Percentiles rank a stretch among this genome's conserved stretches.
These are phyloP conservation scores for Ceratopteris richardii DNA, from an alignment of 75 land plant genomes.

Conservation along the genomic window DNA sequence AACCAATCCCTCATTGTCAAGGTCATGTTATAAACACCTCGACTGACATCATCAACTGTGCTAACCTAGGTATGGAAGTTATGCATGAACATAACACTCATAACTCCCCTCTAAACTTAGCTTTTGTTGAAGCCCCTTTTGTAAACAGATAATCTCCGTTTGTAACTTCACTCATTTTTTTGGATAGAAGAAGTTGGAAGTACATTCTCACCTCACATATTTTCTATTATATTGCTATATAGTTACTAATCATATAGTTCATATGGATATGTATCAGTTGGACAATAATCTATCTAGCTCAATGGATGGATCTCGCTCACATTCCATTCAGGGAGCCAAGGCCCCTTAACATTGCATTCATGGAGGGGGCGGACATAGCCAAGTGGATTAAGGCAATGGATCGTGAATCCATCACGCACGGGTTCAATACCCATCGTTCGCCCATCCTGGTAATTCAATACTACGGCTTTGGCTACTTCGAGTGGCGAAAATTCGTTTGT, in stretches of 20 bases:
- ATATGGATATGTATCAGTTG: too few species aligned
- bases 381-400: conserved; percentile 30
- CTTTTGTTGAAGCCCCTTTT: too few species aligned
- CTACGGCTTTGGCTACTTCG: not conserved
- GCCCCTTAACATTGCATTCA: not conserved
- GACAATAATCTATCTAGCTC: too few species aligned
- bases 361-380: conserved; percentile 23
- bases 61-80: conserved; percentile 24
- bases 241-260: not conserved
- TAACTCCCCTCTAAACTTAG: conserved; percentile 17
- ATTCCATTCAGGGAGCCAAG: not conserved
- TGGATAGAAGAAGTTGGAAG: not conserved
- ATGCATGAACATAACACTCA: conserved; percentile 14
- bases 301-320: not conserved
- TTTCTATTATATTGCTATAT: not conserved
- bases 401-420: conserved; percentile 24
- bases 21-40: conserved; percentile 19
- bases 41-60: conserved; percentile 14
- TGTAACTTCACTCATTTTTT: not conserved
- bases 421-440: conserved; percentile 25
- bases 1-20: too few species aligned
- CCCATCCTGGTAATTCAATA: conserved; percentile 1
- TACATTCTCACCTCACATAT: too few species aligned
- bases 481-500: not conserved
- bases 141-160: conserved; percentile 1